Evolutionary conservation across 1,139 yeast genomes (phyloP), one percentile per base, ranked within the genome.

Genomic region (Protomyces lactucae-debilis): DNA sequence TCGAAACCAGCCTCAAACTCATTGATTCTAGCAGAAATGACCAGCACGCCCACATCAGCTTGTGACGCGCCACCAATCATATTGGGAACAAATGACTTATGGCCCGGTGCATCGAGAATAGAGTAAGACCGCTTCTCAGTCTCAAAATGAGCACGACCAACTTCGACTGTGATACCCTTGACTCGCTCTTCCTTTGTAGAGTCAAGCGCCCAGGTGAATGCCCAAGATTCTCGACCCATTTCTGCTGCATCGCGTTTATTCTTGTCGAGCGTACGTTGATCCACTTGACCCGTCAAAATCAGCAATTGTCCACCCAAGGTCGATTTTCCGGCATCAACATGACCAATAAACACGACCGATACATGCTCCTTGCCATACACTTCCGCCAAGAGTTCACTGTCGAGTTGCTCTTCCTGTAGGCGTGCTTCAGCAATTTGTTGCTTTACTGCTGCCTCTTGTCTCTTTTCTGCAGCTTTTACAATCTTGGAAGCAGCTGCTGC

Each of bases 51-150:
- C 69, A 93, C 93, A 78, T 93, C 99, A 61, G 98, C 99, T 80
- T 93, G 99, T 52, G 99, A 91, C 12, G 99, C 99, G 77, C 99
- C 99, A 73, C 98, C 98, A 81, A 95, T 95, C 99, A 93, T 93
- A 77, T 92, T 96, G 65, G 97, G 90, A 69, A 93, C 97, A 75
- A 93, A 93, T 89, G 93, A 88, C 80, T 93, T 93, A 81, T 93
- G 99, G 59, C 99, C 99, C 69, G 99, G 99, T 8, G 99, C 99
- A 78, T 93, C 99, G 76, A 93, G 84, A 72, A 93, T 91, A 57
- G 99, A 92, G 80, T 93, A 93, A 78, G 98, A 87, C 80, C 99
- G 88, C 80, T 89, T 91, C 56, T 92, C 98, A 67, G 99, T 93
- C 80, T 93, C 99, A 72, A 93, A 93, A 75, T 87, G 90, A 18